Evolutionary conservation across 2,329 filamentous ascomycete species (phyloP), one percentile per base, ranked within the genome.

Genomic region (Cercospora citrullina): DNA sequence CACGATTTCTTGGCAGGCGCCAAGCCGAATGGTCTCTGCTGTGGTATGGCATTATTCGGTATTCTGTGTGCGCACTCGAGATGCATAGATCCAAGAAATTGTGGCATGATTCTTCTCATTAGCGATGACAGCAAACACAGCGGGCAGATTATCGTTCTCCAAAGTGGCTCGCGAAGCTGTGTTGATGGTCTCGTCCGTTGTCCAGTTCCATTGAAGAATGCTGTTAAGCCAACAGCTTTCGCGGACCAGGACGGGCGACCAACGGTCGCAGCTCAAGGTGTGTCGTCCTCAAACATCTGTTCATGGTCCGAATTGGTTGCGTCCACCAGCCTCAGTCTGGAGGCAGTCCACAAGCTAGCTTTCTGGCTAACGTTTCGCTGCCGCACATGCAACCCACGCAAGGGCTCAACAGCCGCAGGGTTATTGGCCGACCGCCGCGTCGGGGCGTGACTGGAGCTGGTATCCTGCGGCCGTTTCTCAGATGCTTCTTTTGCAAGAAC

Each of bases 251-350:
- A 36, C 59, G 36, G 36, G n/a, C 16, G 9, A 33, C 3, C 16
- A 51, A 51, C 39, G 18, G 26, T 10, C 23, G 8, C 23, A 14
- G 6, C 30, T 63, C 61, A 63, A n/a, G 61, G 7, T 36, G 21
- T 31, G n/a, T 39, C 31, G 8, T 42, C 45, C 55, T 63, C 45
- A 6, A 55, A 10, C 26, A 63, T n/a, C 26, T 8, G 48, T 51
- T 63, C 61, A 23, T 31, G 30, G 30, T 63, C 48, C 21, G 14
- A 23, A 57, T 16, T 51, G 30, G 61, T 63, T 16, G 7, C 45
- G 23, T 63, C 61, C 21, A 26, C 31, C 48, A 63, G 36, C 45
- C 18, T 39, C 18, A 63, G 45, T 18, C 61, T 48, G 23, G 61
- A 53, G 36, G 9, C 18, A 26, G 61, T 63, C 14, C 12, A 28